Evolutionary conservation across 257 asterid genomes (phyloP), one percentile per base, ranked within the genome.

Genomic region (Jacaranda copaia): DNA sequence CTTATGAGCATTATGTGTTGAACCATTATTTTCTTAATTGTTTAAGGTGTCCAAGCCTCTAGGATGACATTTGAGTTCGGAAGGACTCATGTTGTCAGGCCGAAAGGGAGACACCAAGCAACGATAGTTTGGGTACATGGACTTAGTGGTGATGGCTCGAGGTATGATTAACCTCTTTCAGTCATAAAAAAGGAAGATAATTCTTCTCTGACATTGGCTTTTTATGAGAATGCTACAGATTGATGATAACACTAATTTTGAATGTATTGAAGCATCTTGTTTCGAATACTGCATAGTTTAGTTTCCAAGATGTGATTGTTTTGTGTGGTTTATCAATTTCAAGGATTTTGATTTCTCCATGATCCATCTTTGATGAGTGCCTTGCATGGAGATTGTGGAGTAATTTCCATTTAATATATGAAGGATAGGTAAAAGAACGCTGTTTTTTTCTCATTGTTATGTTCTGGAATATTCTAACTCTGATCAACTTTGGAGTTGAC

Each of bases 51-150:
- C 77, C 82, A 74, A 68, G 40, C 84, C 35, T 80, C 77, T 65
- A 68, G 78, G 67, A 79, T 72, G 75, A 48, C 90, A 68, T 77
- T 77, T 57, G 88, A 78, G 61, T 89, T 87, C 71, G 93, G 93
- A 75, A 82, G 91, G 79, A 89, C 98, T 85, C 87, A 91, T 83
- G 98, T 91, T 15, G 96, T 93, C 71, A 85, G 89, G 88, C 96
- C 98, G 36, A 91, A 80, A 88, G 97, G 98, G 80, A 87, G 70
- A 77, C 98, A 93, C 73, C 90, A 85, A 80, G 98, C 98, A 42
- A 93, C 98, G 3, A 87, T 91, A 39, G 92, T 93, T 81, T 93
- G 98, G 98, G 85, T 93, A 48, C 98, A 93, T 73, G 98, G 91
- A 67, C 86, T 91, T 62, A 96, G 97, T 69, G 97, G 91, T 84